Evolutionary conservation across 2,329 filamentous ascomycete species (phyloP).

Genomic region (Colletotrichum viniferum): DNA sequence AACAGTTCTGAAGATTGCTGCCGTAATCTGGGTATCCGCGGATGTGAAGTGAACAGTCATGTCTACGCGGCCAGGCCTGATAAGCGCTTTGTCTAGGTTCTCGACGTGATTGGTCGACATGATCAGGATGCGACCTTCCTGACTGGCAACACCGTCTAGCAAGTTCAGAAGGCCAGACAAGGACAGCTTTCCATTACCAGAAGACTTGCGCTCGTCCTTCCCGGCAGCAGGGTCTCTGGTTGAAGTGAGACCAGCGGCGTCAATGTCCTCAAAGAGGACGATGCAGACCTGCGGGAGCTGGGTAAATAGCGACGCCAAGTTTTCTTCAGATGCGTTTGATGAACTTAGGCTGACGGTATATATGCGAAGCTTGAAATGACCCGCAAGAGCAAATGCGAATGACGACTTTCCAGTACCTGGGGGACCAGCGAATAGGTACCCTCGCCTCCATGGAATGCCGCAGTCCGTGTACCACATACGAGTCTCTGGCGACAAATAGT

Average conservation of each 20-base stretch:
- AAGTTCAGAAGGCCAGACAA: constrained; percentile 81
- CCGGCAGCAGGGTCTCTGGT: background rate
- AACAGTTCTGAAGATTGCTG: background rate
- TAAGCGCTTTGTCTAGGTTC: constrained; percentile 72
- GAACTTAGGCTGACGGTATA: background rate
- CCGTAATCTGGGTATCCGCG: background rate
- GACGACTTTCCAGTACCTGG: background rate
- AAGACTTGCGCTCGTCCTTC: background rate
- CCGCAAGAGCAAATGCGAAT: background rate
- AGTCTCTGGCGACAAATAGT: background rate
- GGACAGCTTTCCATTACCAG: constrained; percentile 38
- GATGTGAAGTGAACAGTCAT: constrained; percentile 38
- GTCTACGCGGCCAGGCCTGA: constrained; percentile 75
- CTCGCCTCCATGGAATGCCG: background rate
- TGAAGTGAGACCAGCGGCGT: background rate
- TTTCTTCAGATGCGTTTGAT: background rate
- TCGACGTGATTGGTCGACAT: constrained; percentile 83
- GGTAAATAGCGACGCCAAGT: background rate
- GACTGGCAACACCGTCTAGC: constrained; percentile 79
- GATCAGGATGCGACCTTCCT: constrained; percentile 78
- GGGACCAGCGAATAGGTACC: background rate
- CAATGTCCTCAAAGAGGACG: background rate
- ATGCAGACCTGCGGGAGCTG: background rate
- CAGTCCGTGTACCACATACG: background rate
- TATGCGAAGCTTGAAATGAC: background rate